Evolutionary conservation across 73 alveolate genomes (phyloP).

Genomic region (Paramecium pentaurelia): DNA sequence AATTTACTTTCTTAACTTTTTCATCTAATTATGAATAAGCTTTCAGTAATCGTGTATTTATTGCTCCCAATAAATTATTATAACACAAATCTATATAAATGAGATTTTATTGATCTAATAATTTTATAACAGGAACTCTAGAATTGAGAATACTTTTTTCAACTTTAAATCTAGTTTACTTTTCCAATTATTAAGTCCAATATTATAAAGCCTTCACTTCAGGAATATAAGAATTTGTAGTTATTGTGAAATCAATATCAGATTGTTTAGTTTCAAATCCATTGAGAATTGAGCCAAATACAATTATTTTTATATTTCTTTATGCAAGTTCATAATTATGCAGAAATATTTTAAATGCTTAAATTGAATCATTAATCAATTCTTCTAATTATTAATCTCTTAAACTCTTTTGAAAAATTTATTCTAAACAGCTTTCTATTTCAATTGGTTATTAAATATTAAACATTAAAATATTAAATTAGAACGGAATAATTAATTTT

Average conservation of each 20-base stretch:
- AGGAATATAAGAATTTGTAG: not conserved
- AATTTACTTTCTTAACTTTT: not conserved
- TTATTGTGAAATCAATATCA: not conserved
- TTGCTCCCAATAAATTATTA: conserved; percentile 30
- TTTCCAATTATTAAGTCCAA: not conserved
- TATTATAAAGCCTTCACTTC: not conserved
- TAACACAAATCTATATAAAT: not conserved
- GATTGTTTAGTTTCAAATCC: not conserved
- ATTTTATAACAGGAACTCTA: not conserved
- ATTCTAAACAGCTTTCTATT: not conserved
- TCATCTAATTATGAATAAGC: not conserved
- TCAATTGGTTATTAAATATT: not conserved
- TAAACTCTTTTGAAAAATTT: not conserved
- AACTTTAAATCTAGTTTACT: not conserved
- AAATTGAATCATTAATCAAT: not conserved
- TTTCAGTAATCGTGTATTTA: not conserved
- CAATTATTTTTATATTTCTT: not conserved
- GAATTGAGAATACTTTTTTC: not conserved
- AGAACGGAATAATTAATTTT: not conserved
- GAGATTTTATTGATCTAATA: not conserved
- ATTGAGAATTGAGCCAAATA: not conserved
- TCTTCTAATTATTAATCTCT: not conserved
- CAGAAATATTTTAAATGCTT: not conserved
- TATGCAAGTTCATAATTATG: not conserved
- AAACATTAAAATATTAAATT: not conserved